Base-by-base conservation (phyloP, 176 grass and related monocot species). In the Aegilops tauschii region DNA sequence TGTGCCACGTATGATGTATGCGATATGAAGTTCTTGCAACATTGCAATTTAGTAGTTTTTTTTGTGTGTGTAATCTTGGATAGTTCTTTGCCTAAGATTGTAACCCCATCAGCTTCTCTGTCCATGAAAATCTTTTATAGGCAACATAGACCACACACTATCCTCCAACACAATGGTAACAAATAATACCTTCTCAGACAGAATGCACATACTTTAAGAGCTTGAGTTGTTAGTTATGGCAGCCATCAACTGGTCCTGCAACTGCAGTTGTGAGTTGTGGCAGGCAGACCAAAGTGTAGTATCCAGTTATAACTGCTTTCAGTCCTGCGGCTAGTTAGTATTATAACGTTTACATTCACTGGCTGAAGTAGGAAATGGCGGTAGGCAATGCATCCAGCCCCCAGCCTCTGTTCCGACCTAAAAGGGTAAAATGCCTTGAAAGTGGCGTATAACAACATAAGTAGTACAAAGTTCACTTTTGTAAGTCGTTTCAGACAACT, bases 1-100 rank as follows among this genome's bases (percentile, higher is more conserved):
- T 59, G 64, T 28, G n/a, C 47, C 74, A 86, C n/a, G 47, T 78
- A 18, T 9, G 32, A 49, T 79, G 64, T 73, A 84, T 76, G 59
- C 62, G 39, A 65, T 31, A 20, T 66, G 61, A 32, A 65, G 50
- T 54, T 54, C 50, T 52, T 52, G 49, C 14, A 17, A 71, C 50
- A 61, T 54, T 80, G 56, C 12, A 6, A 27, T 8, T 44, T 34
- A 13, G 25, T 74, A 20, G 12, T 21, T 6, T 28, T 10, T 73
- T 20, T 20, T 63, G 11, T 42, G 39, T 42, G 39, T 42, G 44
- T 47, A 17, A 81, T 76, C 14, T 31, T 42, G 0, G 11, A 30
- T 54, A 2, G 32, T 81, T 50, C 4, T 63, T n/a, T 87, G 50
- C 50, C 69, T 76, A 10, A 56, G 11, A 64, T 65, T 45, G 23